Conservation (phyloP, 2,329 filamentous ascomycete species). For the Fusarium sp. region DNA sequence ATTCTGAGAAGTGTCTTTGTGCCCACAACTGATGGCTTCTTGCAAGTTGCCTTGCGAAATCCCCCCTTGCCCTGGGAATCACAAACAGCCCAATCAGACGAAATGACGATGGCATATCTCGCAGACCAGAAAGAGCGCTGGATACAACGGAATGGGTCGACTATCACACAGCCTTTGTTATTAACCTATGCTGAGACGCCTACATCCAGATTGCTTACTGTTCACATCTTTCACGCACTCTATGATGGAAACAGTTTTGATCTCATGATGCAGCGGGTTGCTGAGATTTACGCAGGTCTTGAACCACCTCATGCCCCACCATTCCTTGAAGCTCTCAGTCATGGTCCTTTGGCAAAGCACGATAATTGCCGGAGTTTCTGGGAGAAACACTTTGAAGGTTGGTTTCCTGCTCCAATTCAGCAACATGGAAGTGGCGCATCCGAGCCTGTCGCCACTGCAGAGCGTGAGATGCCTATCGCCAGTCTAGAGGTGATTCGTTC, state of each 20-base stretch:
- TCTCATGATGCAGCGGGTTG: slow-evolving; percentile 71
- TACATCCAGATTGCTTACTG: slow-evolving; percentile 56
- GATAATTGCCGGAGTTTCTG: slow-evolving; percentile 70
- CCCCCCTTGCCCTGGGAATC: slow-evolving; percentile 58
- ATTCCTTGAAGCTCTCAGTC: slow-evolving; percentile 74
- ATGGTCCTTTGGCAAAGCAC: slow-evolving; percentile 72
- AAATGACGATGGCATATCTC: slow-evolving; percentile 50
- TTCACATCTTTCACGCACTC: slow-evolving; percentile 85
- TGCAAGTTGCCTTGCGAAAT: slow-evolving; percentile 74
- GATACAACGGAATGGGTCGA: slow-evolving; percentile 60
- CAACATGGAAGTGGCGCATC: slow-evolving; percentile 11
- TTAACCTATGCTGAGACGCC: slow-evolving; percentile 60
- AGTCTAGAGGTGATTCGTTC: slow-evolving; percentile 65
- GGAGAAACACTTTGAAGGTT: slow-evolving; percentile 63
- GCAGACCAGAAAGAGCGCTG: slow-evolving; percentile 58
- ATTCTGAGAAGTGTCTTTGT: slow-evolving; percentile 81
- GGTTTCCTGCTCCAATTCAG: slow-evolving; percentile 32
- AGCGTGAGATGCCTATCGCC: slow-evolving; percentile 50
- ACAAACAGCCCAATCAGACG: slow-evolving; percentile 41
- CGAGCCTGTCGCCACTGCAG: not conserved
- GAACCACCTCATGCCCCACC: slow-evolving; percentile 54
- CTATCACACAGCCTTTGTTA: slow-evolving; percentile 29
- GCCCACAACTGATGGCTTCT: slow-evolving; percentile 77
- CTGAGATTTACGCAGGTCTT: slow-evolving; percentile 33
- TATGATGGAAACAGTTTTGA: slow-evolving; percentile 87